Base-by-base conservation (phyloP, 2,329 filamentous ascomycete genomes). In the Nigrospora sphaerica region DNA sequence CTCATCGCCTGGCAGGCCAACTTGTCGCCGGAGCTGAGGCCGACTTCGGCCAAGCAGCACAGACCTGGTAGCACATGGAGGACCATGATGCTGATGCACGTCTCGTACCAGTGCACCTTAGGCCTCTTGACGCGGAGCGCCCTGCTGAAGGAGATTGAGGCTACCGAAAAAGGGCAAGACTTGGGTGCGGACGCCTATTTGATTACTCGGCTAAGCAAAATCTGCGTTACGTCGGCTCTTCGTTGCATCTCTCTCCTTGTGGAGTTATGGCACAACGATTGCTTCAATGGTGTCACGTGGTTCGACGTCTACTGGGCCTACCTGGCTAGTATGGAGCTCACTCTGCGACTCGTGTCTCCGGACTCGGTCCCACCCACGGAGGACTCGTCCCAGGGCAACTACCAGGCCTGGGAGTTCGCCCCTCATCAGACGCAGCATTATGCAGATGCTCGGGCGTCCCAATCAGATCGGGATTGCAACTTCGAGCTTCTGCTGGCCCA, bases 121-220 rank as follows among this genome's bases (percentile, higher is more conserved):
- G 51, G 46, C n/a, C 56, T 61, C 35, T 47, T 62, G 16, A 56
- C 54, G 7, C 55, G 59, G 2, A 59, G 59, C 6, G 62, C 62
- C 47, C 49, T 61, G 17, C 51, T 57, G 16, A 44, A 52, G 32
- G 49, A 49, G 12, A 51, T 58, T 7, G 46, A 54, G 32, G 52
- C 52, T 13, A 36, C 19, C 11, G 39, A 46, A 14, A 46, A 41
- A 16, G 49, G 43, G 4, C 11, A 40, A 2, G 31, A 46, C 11
- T 46, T 56, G 2, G 53, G 51, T 11, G 32, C 41, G 16, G 55
- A 57, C 16, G 52, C 40, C 9, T 19, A 14, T 16, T 49, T 47
- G 12, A 49, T 55, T 33, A 46, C 45, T 13, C 49, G 36, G 3
- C 42, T 58, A 28, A 43, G 50, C 36, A 47, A 50, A 32, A 44